phyloP scores from a whole-genome alignment of 179 eudicot species.

The Carnegiea gigantea region DNA sequence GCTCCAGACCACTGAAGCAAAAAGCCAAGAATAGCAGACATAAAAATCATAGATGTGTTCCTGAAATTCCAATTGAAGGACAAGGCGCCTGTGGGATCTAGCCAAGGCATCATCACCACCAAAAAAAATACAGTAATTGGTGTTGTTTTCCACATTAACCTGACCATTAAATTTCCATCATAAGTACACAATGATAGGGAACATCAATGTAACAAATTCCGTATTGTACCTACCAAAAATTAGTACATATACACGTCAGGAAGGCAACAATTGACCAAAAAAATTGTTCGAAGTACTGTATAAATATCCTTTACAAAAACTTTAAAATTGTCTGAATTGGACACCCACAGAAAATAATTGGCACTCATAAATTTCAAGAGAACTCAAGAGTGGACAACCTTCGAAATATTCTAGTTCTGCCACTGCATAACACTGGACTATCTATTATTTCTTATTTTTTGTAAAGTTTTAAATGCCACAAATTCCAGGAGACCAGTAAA shows the following conservation, averaged over 20 bases:
- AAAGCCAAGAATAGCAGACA: constrained; percentile 85
- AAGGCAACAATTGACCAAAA: not conserved
- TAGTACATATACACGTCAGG: not conserved
- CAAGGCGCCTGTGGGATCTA: constrained; percentile 78
- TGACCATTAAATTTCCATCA: constrained; percentile 24
- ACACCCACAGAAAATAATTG: too few relatives aligned
- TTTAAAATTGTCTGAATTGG: too few relatives aligned
- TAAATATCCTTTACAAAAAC: too few relatives aligned
- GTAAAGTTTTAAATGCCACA: not conserved
- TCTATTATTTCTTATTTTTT: not conserved
- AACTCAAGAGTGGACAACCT: too few relatives aligned
- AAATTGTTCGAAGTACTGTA: too few relatives aligned
- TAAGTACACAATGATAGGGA: constrained; percentile 1
- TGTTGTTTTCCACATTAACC: constrained; percentile 97
- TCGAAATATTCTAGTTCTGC: too few relatives aligned
- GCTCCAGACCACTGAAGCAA: constrained; percentile 99
- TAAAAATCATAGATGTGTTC: constrained; percentile 56
- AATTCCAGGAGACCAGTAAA: not conserved
- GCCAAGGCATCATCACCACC: constrained; percentile 82
- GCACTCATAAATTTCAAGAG: too few relatives aligned
- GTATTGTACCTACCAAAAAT: not conserved
- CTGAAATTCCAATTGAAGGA: constrained; percentile 62
- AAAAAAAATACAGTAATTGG: constrained; percentile 82
- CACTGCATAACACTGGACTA: too few relatives aligned
- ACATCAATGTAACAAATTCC: not conserved